Conservation (phyloP, 2,329 filamentous ascomycete species). For the Akanthomyces dipterigenus region DNA sequence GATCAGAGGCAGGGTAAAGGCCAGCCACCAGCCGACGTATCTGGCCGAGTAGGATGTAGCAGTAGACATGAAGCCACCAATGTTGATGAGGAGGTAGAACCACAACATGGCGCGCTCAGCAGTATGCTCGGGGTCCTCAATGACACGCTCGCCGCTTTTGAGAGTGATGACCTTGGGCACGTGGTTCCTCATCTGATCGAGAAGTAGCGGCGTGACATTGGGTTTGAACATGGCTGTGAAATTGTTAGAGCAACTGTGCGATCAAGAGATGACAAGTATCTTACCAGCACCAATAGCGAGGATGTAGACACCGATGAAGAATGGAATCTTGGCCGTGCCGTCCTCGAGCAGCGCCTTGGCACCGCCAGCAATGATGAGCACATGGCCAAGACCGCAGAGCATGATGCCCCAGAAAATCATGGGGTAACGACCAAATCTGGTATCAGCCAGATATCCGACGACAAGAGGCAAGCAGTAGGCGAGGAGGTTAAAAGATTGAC, state of each 20-base stretch:
- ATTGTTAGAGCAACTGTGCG: neutral
- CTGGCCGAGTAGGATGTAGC: conserved; percentile 47
- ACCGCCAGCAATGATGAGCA: conserved; percentile 60
- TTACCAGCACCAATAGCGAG: conserved; percentile 48
- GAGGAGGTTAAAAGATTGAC: conserved; percentile 48
- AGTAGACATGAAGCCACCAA: conserved; percentile 46
- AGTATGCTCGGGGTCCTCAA: conserved; percentile 61
- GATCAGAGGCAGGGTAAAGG: conserved; percentile 37
- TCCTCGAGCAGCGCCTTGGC: conserved; percentile 36
- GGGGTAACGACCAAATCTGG: conserved; percentile 62
- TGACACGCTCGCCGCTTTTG: conserved; percentile 54
- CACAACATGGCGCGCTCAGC: conserved; percentile 61
- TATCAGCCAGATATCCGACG: conserved; percentile 55
- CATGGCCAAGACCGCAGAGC: conserved; percentile 60
- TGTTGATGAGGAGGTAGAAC: conserved; percentile 50
- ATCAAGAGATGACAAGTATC: neutral
- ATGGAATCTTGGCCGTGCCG: conserved; percentile 43
- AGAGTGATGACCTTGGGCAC: conserved; percentile 31
- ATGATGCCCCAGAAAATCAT: conserved; percentile 66
- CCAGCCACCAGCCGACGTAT: conserved; percentile 44
- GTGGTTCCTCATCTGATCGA: conserved; percentile 57
- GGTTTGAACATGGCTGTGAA: conserved; percentile 58
- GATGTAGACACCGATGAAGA: conserved; percentile 54
- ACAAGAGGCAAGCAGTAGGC: conserved; percentile 51
- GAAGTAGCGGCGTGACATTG: conserved; percentile 62